Evolutionary conservation across 2,329 filamentous ascomycete species (phyloP), one percentile per base, ranked within the genome.

Genomic region (Trichoderma aggressivum): DNA sequence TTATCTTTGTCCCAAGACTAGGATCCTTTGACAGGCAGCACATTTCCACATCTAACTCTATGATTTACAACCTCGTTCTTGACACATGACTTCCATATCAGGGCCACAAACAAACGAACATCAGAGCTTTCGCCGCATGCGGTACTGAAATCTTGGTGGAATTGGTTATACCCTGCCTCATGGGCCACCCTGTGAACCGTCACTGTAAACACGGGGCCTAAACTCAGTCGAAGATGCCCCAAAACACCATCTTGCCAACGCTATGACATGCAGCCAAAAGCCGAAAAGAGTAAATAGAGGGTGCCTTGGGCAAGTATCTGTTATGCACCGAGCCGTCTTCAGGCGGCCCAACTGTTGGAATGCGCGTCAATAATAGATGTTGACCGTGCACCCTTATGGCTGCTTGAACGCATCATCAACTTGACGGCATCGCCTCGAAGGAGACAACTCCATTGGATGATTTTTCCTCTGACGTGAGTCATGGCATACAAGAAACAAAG

Each of bases 91-190:
- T 69, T 53, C 43, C 66, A 60, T 30, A 36, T 28, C 5, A 56
- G 56, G 50, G 50, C 26, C 30, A 61, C 65, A 69, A 53, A 69
- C 66, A 69, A 69, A 69, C 21, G 34, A 68, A 34, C 24, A 47
- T 39, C 66, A 69, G 50, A 61, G 66, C 66, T 61, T 69, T 18
- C 26, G 55, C 66, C 66, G 66, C 66, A 69, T 69, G 66, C 66
- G 66, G 66, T 61, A 39, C 56, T 69, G 39, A 11, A 21, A 61
- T 36, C 10, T 26, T 43, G 39, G 43, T n/a, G n/a, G 36, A n/a
- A 32, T 60, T 50, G 24, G 24, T 34, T 69, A 53, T 28, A 36
- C 59, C 34, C 30, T 60, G 32, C 66, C 47, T 30, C 66, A 50
- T 69, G 39, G 66, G 24, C 66, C 66, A 69, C 66, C 36, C 56